Conservation (phyloP, 495 filamentous ascomycete genomes). For the Parmelia sp. region DNA sequence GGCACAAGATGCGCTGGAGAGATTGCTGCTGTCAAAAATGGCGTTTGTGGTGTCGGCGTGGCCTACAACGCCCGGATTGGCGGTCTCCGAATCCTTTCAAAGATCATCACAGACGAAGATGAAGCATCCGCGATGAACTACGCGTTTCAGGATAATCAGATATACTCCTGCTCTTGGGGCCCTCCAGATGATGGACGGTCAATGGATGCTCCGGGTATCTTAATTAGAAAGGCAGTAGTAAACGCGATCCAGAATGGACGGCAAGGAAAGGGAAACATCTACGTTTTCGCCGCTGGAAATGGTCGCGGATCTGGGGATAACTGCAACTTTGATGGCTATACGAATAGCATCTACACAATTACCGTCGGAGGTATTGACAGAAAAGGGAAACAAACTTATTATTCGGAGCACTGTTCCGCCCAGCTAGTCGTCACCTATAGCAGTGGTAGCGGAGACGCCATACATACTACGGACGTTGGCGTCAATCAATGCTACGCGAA, state of each 20-base stretch:
- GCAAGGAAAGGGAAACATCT: slow-evolving; percentile 77
- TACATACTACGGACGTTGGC: slow-evolving; percentile 95
- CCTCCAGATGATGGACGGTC: slow-evolving; percentile 85
- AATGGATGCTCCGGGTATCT: slow-evolving; percentile 88
- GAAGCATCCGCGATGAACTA: slow-evolving; percentile 91
- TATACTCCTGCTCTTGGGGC: slow-evolving; percentile 98
- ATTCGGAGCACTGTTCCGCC: slow-evolving; percentile 93
- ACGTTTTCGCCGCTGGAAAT: slow-evolving; percentile 95
- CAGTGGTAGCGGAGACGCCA: slow-evolving; percentile 78
- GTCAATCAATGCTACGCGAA: slow-evolving; percentile 63
- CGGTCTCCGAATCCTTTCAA: slow-evolving; percentile 84
- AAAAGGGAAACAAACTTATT: slow-evolving; percentile 77
- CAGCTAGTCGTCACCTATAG: slow-evolving; percentile 94
- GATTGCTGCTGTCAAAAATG: slow-evolving; percentile 80
- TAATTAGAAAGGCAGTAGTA: slow-evolving; percentile 85
- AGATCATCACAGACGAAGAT: slow-evolving; percentile 83
- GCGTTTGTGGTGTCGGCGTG: slow-evolving; percentile 92
- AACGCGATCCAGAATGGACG: slow-evolving; percentile 88
- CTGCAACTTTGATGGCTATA: slow-evolving; percentile 99
- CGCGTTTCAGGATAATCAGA: slow-evolving; percentile 82
- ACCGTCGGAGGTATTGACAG: slow-evolving; percentile 91
- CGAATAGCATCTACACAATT: slow-evolving; percentile 98
- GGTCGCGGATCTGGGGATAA: slow-evolving; percentile 84
- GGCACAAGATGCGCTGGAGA: slow-evolving; percentile 94
- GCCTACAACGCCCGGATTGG: slow-evolving; percentile 87